A percentile compares a stretch with the other conserved stretches of the same genome.
Conservation (phyloP, 805 yeast species). For the Blastobotrys chiropterorum region DNA sequence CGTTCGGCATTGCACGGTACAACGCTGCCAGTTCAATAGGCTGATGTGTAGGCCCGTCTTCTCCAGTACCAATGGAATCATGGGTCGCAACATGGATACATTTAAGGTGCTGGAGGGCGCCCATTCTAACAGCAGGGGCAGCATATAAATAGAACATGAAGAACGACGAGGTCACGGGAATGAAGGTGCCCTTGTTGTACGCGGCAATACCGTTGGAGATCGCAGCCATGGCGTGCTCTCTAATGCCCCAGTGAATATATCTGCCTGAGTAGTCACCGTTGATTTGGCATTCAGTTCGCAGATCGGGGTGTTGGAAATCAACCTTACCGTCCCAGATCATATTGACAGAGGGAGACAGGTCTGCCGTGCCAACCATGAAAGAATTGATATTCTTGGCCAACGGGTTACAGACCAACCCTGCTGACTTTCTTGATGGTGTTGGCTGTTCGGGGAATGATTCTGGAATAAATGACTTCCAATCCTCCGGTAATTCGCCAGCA, state of each 20-base stretch:
- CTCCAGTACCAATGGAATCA: constrained; percentile 49
- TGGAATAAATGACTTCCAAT: constrained; percentile 29
- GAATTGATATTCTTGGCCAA: constrained; percentile 21
- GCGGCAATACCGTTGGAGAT: constrained; percentile 76
- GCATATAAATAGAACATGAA: constrained; percentile 39
- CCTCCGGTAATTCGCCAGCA: too few species aligned
- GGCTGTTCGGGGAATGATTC: too few species aligned
- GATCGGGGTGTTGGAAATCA: constrained; percentile 82
- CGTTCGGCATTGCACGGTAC: constrained; percentile 45
- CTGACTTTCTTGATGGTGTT: too few species aligned
- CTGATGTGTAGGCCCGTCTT: constrained; percentile 52
- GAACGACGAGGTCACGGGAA: constrained; percentile 38
- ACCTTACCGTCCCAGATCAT: constrained; percentile 69
- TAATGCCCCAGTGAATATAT: constrained; percentile 92
- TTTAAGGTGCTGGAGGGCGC: constrained; percentile 40
- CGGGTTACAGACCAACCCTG: too few species aligned
- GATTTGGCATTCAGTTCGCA: too few species aligned
- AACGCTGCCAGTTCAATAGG: constrained; percentile 44
- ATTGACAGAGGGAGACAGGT: constrained; percentile 52
- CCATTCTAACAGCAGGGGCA: constrained; percentile 44
- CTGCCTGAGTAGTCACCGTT: constrained; percentile 35
- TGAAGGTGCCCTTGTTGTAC: constrained; percentile 33
- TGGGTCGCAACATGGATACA: constrained; percentile 47
- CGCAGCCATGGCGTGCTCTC: constrained; percentile 99
- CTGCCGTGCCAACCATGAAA: constrained; percentile 36